phyloP scores from a whole-genome alignment of 202 grass and related monocot genomes.

The Setaria italica region DNA sequence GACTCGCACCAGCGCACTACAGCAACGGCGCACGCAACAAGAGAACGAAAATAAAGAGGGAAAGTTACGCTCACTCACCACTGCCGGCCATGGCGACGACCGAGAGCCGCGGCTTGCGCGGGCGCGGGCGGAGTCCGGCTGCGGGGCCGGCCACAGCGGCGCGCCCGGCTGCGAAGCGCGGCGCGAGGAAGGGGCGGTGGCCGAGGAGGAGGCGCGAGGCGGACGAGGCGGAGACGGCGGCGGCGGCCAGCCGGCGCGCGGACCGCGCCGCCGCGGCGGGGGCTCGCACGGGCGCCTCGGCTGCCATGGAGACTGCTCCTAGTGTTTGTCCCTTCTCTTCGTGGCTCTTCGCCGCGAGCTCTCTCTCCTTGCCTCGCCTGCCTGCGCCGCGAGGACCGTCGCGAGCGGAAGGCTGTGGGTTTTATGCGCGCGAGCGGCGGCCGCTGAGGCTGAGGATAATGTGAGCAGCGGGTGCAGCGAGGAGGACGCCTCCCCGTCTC shows the following conservation, averaged over 20 bases:
- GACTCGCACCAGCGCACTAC: neutral
- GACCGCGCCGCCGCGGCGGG: slow-evolving; percentile 16
- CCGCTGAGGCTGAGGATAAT: slow-evolving; percentile 47
- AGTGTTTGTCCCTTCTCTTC: neutral
- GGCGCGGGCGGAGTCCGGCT: slow-evolving; percentile 47
- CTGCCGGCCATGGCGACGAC: slow-evolving; percentile 77
- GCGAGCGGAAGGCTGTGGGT: neutral
- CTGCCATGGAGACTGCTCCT: slow-evolving; percentile 51
- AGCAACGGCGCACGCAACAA: slow-evolving; percentile 3
- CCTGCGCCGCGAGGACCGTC: slow-evolving; percentile 38
- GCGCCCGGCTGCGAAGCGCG: slow-evolving; percentile 46
- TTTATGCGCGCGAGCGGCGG: slow-evolving; percentile 37
- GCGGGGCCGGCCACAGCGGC: slow-evolving; percentile 36
- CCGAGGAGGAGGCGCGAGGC: slow-evolving; percentile 65
- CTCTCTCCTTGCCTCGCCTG: neutral
- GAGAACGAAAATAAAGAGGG: neutral
- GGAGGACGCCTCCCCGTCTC: slow-evolving; percentile 49
- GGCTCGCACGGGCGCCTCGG: slow-evolving; percentile 56
- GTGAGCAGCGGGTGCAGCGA: slow-evolving; percentile 31
- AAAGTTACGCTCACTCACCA: slow-evolving; percentile 50
- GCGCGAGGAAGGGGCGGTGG: slow-evolving; percentile 58
- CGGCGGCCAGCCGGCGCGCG: slow-evolving; percentile 37
- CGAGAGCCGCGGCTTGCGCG: slow-evolving; percentile 55
- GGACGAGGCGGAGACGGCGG: slow-evolving; percentile 42
- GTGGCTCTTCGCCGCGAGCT: slow-evolving; percentile 18